These are phyloP conservation scores for Parascedosporium putredinis DNA, from an alignment of 2,329 filamentous ascomycete genomes.

Conservation along the genomic window DNA sequence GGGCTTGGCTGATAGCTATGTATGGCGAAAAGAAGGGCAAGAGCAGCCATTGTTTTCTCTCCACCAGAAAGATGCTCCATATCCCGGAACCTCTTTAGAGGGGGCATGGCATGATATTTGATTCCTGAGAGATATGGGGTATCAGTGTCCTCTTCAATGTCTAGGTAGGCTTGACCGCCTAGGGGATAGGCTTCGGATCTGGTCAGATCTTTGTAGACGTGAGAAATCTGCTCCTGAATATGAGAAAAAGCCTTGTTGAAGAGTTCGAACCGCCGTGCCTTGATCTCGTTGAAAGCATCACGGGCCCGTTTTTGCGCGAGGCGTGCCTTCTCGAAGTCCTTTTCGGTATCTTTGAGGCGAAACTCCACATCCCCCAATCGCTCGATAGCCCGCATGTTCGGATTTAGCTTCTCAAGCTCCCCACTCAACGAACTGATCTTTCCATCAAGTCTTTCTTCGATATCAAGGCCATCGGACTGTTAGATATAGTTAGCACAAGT, in stretches of 20 bases:
- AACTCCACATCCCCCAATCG: conserved; percentile 77
- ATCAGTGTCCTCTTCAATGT: conserved; percentile 88
- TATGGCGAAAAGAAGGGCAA: conserved; percentile 93
- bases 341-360: conserved; percentile 72
- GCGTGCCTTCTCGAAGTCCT: conserved; percentile 81
- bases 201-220: conserved; percentile 92
- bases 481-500: neutral
- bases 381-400: conserved; percentile 93
- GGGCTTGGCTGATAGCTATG: conserved; percentile 92
- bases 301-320: conserved; percentile 62
- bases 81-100: conserved; percentile 93
- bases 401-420: conserved; percentile 88
- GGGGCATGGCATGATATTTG: conserved; percentile 98
- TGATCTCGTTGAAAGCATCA: conserved; percentile 74
- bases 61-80: conserved; percentile 98
- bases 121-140: conserved; percentile 92
- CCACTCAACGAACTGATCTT: conserved; percentile 62
- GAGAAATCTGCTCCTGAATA: conserved; percentile 87
- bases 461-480: conserved; percentile 56
- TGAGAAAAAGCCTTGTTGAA: conserved; percentile 95
- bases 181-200: conserved; percentile 82
- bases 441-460: conserved; percentile 68
- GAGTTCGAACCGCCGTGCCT: conserved; percentile 72
- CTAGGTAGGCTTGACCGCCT: conserved; percentile 81
- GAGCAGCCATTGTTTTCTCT: conserved; percentile 96